Evolutionary conservation across 2,329 filamentous ascomycete genomes (phyloP).

Genomic region (Paraconiothyrium brasiliense): DNA sequence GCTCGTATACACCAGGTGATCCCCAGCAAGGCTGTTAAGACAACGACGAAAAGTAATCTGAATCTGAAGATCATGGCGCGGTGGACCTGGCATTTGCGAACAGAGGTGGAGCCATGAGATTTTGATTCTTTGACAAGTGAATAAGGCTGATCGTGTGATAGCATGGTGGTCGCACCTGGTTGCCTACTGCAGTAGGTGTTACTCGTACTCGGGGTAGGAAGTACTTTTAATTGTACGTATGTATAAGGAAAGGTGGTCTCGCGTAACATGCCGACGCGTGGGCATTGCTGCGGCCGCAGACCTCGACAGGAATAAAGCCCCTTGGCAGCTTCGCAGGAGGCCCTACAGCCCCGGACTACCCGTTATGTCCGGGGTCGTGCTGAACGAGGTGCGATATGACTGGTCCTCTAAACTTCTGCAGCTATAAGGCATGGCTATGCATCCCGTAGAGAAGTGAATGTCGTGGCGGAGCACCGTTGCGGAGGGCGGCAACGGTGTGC

Average conservation of each 20-base stretch:
- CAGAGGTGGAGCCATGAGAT: neutral
- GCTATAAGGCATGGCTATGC: no score
- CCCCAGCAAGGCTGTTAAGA: neutral
- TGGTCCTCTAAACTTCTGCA: no score
- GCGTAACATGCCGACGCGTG: neutral
- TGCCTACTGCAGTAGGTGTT: neutral
- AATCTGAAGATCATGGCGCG: slow-evolving; percentile 4
- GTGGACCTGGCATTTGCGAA: neutral
- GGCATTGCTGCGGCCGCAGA: neutral
- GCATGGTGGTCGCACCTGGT: neutral
- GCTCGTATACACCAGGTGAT: neutral
- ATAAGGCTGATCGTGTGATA: neutral
- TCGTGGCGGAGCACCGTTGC: no score
- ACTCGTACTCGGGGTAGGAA: slow-evolving; percentile 1
- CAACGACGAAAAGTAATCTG: neutral
- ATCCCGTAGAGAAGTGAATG: no score
- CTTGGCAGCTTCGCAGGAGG: neutral
- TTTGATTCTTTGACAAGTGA: neutral
- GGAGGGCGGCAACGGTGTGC: no score
- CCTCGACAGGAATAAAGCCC: neutral
- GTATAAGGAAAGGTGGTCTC: neutral
- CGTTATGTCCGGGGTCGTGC: no score
- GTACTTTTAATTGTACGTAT: neutral
- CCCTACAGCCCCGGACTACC: no score
- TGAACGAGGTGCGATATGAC: no score